Conservation (phyloP, 768 basidiomycete genomes). For the Cytidiella melzeri region DNA sequence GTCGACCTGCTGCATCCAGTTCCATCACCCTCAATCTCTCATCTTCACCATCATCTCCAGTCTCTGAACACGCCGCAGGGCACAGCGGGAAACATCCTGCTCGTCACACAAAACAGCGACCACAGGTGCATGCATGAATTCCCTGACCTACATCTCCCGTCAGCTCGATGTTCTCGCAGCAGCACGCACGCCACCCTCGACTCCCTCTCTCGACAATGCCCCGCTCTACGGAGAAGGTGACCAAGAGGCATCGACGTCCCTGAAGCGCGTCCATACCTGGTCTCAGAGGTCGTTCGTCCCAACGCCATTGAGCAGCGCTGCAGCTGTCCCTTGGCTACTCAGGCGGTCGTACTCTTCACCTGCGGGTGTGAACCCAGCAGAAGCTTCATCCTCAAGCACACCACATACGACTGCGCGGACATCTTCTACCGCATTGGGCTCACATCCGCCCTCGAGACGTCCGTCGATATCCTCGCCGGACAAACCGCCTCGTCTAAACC, state of each 20-base stretch:
- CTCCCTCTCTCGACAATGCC: conserved; percentile 37
- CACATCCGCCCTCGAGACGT: conserved; percentile 15
- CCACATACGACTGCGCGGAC: conserved; percentile 9
- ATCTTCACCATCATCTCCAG: conserved; percentile 6
- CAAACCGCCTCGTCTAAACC: conserved; percentile 17
- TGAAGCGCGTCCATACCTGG: conserved; percentile 50
- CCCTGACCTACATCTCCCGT: conserved; percentile 73
- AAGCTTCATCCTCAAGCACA: conserved; percentile 9
- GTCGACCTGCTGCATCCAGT: not conserved
- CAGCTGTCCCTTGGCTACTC: conserved; percentile 29
- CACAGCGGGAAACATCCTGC: not conserved
- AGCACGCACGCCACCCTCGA: conserved; percentile 51
- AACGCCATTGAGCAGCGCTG: conserved; percentile 25
- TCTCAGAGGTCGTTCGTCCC: conserved; percentile 48
- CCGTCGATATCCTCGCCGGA: conserved; percentile 23
- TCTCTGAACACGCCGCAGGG: not conserved
- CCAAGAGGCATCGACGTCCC: conserved; percentile 11
- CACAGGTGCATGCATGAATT: conserved; percentile 53
- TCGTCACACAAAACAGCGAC: conserved; percentile 4
- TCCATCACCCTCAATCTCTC: conserved; percentile 3
- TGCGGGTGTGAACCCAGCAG: conserved; percentile 34
- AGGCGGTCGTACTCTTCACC: conserved; percentile 64
- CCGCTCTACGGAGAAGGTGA: conserved; percentile 24
- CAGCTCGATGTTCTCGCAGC: conserved; percentile 74
- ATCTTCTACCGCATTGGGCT: not conserved